These are phyloP conservation scores for Glomus cerebriforme DNA, from an alignment of 192 early-diverging fungal genomes.

Conservation along the genomic window DNA sequence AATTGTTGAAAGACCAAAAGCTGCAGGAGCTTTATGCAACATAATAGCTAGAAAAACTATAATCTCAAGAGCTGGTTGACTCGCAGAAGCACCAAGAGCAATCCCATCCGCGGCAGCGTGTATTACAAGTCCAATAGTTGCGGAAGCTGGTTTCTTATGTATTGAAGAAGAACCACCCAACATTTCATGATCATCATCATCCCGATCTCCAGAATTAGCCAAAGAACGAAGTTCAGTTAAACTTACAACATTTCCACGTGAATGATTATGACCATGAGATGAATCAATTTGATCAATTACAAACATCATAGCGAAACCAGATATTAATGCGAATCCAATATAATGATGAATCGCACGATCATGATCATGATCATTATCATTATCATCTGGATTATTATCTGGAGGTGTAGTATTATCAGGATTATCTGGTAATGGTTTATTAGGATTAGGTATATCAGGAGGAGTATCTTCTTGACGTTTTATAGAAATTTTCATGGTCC, in stretches of 20 bases:
- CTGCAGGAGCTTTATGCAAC: conserved; percentile 94
- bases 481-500: neutral
- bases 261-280: conserved; percentile 42
- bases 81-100: conserved; percentile 86
- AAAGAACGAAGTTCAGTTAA: conserved; percentile 19
- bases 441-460: neutral
- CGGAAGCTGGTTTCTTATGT: conserved; percentile 50
- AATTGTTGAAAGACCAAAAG: conserved; percentile 89
- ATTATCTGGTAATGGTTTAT: too few species aligned
- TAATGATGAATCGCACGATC: conserved; percentile 53
- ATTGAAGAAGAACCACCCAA: conserved; percentile 30
- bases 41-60: conserved; percentile 95
- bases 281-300: conserved; percentile 76
- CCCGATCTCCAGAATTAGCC: neutral
- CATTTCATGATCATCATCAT: conserved; percentile 17
- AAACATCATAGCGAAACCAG: conserved; percentile 91
- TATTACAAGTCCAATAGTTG: conserved; percentile 92
- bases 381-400: neutral
- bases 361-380: conserved; percentile 25
- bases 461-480: neutral
- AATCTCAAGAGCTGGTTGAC: conserved; percentile 59
- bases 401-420: neutral
- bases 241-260: neutral
- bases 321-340: conserved; percentile 76
- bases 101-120: conserved; percentile 96